Percentiles rank a stretch among this genome's conserved stretches.
phyloP scores from a whole-genome alignment of 306 rosid genomes.

The Ormosia semicastrata region DNA sequence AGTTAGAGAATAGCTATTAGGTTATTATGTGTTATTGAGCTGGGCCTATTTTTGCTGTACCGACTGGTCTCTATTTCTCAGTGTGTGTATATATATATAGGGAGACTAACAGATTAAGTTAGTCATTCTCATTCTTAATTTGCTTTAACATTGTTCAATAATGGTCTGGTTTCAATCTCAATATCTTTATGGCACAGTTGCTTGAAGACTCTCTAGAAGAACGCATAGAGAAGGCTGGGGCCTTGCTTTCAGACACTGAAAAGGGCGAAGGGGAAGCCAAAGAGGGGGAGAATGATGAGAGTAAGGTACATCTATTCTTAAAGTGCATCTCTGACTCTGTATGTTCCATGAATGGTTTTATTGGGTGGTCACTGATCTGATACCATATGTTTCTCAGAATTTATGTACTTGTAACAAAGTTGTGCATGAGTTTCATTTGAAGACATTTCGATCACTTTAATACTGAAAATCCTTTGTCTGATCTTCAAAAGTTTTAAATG shows the following conservation, averaged over 20 bases:
- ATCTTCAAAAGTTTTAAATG: background rate
- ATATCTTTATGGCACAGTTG: conserved; percentile 39
- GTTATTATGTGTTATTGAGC: too few species aligned
- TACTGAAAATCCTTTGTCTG: background rate
- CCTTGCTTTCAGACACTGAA: conserved; percentile 62
- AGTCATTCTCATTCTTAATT: too few species aligned
- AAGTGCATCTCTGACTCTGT: background rate
- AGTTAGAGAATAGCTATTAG: too few species aligned
- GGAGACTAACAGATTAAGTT: too few species aligned
- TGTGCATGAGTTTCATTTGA: background rate
- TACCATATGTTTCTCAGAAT: background rate
- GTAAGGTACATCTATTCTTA: conserved; percentile 47
- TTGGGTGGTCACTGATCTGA: background rate
- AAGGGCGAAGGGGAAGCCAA: conserved; percentile 69
- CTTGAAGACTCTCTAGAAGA: conserved; percentile 79
- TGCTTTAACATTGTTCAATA: too few species aligned
- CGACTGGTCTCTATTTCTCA: too few species aligned
- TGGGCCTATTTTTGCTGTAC: too few species aligned
- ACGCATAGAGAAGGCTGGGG: conserved; percentile 60
- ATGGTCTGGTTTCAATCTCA: background rate
- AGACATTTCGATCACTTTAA: background rate
- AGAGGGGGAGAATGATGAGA: conserved; percentile 66
- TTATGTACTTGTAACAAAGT: background rate
- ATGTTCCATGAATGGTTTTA: background rate
- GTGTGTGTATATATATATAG: too few species aligned